Evolutionary conservation across 2,329 filamentous ascomycete genomes (phyloP).

Genomic region (Aspergillus arachidicola): DNA sequence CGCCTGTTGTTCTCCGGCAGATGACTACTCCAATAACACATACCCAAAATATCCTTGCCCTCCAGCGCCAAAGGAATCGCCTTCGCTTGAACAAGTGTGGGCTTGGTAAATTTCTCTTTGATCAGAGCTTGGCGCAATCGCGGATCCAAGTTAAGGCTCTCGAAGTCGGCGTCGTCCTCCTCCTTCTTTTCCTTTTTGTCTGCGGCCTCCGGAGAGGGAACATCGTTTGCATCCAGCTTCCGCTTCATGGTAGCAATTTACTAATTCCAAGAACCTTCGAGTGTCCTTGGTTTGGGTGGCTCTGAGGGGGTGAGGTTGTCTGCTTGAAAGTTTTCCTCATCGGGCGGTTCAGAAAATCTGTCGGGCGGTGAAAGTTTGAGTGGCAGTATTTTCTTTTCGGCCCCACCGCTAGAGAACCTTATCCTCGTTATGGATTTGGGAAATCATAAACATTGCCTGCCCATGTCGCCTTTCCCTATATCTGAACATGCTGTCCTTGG

Average conservation of each 20-base stretch:
- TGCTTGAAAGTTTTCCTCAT: conserved; percentile 32
- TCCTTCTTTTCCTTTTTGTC: conserved; percentile 28
- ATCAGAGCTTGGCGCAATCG: conserved; percentile 84
- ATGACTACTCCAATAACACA: not conserved
- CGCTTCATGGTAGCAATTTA: conserved; percentile 47
- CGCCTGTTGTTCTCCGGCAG: too few relatives aligned
- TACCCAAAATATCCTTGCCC: conserved; percentile 79
- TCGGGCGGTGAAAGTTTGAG: conserved; percentile 37
- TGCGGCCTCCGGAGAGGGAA: conserved; percentile 42
- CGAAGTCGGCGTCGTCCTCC: conserved; percentile 62
- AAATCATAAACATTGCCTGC: not conserved
- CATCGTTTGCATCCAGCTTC: conserved; percentile 52
- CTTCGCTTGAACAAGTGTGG: conserved; percentile 84
- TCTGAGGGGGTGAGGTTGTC: conserved; percentile 10
- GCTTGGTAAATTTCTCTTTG: conserved; percentile 79
- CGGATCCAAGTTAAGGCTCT: conserved; percentile 77
- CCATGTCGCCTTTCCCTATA: not conserved
- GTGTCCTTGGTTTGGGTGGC: conserved; percentile 8
- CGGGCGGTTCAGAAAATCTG: conserved; percentile 25
- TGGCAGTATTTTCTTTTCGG: conserved; percentile 24
- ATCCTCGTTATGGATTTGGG: not conserved
- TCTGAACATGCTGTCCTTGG: not conserved
- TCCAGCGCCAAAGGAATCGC: conserved; percentile 86
- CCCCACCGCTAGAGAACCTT: not conserved
- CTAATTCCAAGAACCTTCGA: conserved; percentile 1